These are phyloP conservation scores for Cadophora luteo-olivacea DNA, from an alignment of 2,329 filamentous ascomycete genomes.

Conservation along the genomic window DNA sequence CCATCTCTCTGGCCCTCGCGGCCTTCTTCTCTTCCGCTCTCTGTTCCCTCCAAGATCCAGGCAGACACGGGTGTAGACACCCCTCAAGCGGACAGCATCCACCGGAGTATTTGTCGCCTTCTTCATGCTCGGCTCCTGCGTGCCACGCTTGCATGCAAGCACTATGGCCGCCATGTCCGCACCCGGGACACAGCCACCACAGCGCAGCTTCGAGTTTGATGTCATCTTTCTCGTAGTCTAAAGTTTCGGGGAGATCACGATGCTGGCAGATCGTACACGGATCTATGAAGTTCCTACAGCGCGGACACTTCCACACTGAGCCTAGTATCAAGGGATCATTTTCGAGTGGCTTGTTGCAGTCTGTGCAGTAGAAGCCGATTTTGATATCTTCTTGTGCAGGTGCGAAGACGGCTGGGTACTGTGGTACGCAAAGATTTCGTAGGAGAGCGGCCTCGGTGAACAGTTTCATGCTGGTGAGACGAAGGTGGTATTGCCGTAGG, in stretches of 20 bases:
- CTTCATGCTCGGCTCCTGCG: conserved; percentile 42
- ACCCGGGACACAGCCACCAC: conserved; percentile 71
- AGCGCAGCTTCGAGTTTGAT: conserved; percentile 30
- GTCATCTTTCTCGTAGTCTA: conserved; percentile 21
- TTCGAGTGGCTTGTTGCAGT: conserved; percentile 61
- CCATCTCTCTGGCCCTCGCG: conserved; percentile 54
- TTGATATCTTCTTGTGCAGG: conserved; percentile 61
- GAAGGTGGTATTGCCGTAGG: conserved; percentile 64
- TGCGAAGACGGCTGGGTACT: conserved; percentile 60
- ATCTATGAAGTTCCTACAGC: conserved; percentile 59
- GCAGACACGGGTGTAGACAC: conserved; percentile 68
- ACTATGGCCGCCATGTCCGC: conserved; percentile 67
- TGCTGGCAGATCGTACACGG: conserved; percentile 66
- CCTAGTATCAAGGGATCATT: conserved; percentile 47
- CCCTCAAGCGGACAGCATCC: conserved; percentile 71
- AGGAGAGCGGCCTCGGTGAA: conserved; percentile 67
- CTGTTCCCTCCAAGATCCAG: conserved; percentile 59
- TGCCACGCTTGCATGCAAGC: conserved; percentile 68
- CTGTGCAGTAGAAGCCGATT: conserved; percentile 59
- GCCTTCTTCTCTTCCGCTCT: conserved; percentile 46
- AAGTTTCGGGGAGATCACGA: conserved; percentile 32
- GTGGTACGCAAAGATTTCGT: conserved; percentile 63
- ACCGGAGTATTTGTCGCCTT: conserved; percentile 50
- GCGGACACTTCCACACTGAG: conserved; percentile 63
- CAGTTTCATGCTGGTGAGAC: conserved; percentile 64